Conservation (phyloP, 768 basidiomycete species). For the Boletellus emodensis region DNA sequence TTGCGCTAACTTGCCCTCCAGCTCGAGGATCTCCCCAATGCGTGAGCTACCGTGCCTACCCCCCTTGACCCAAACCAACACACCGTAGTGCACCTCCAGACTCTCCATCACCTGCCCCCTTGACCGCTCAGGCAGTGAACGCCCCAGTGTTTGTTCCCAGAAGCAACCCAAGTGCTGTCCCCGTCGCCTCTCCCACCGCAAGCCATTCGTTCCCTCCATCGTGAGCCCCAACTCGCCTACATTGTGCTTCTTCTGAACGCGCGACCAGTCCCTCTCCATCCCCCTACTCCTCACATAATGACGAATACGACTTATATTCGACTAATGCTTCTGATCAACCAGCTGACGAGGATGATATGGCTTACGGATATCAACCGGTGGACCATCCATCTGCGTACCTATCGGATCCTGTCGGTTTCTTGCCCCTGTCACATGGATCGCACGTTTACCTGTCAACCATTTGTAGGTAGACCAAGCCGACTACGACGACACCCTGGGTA, state of each 20-base stretch:
- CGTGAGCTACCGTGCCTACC: slow-evolving; percentile 20
- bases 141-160: slow-evolving; percentile 86
- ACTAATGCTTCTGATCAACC: slow-evolving; percentile 5
- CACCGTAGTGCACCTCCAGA: slow-evolving; percentile 37
- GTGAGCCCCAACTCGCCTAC: slow-evolving; percentile 10
- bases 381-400: slow-evolving; percentile 19
- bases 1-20: slow-evolving; percentile 16
- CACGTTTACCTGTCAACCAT: neutral
- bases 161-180: slow-evolving; percentile 40
- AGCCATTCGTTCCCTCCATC: slow-evolving; percentile 30
- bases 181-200: slow-evolving; percentile 14
- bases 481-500: slow-evolving; percentile 29
- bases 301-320: slow-evolving; percentile 33
- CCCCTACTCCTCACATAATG: slow-evolving; percentile 30
- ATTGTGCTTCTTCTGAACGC: slow-evolving; percentile 9
- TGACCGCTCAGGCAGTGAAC: slow-evolving; percentile 68
- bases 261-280: slow-evolving; percentile 22
- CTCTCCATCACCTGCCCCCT: slow-evolving; percentile 39
- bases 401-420: slow-evolving; percentile 19
- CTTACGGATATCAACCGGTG: slow-evolving; percentile 21
- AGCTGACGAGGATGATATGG: slow-evolving; percentile 13
- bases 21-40: slow-evolving; percentile 19
- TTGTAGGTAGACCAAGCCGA: slow-evolving; percentile 23
- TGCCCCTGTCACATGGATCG: neutral
- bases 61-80: slow-evolving; percentile 4